phyloP scores from a whole-genome alignment of 2,329 filamentous ascomycete genomes.

The Sclerotiophoma versabilis region DNA sequence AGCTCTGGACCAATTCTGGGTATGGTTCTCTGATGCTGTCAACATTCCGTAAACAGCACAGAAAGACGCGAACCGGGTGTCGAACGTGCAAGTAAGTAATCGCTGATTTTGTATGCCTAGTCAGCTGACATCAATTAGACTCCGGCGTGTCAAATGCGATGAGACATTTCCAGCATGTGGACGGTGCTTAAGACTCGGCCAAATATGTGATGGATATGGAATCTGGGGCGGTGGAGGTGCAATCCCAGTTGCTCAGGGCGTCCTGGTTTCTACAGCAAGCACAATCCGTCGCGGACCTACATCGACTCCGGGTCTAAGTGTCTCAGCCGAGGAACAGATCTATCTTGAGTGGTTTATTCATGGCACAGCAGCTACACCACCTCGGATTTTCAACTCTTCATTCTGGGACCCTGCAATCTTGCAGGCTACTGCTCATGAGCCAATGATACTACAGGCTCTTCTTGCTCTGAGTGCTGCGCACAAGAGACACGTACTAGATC shows the following conservation, averaged over 20 bases:
- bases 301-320: background rate
- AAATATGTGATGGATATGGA: conserved; percentile 55
- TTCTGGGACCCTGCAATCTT: conserved; percentile 18
- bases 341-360: conserved; percentile 21
- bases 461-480: conserved; percentile 15
- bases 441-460: conserved; percentile 11
- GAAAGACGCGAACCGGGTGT: conserved; percentile 21
- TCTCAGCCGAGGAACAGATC: conserved; percentile 9
- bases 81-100: conserved; percentile 36
- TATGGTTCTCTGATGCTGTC: background rate
- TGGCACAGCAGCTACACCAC: conserved; percentile 8
- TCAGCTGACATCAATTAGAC: conserved; percentile 16
- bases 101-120: background rate
- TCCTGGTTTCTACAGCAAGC: background rate
- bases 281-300: background rate
- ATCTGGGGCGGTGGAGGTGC: conserved; percentile 50
- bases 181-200: conserved; percentile 47
- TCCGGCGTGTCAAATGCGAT: conserved; percentile 46
- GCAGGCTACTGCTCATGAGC: conserved; percentile 7
- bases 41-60: conserved; percentile 2
- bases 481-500: conserved; percentile 11
- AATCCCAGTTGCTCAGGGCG: background rate
- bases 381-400: conserved; percentile 13
- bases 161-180: conserved; percentile 49
- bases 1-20: background rate